These are phyloP conservation scores for Kwoniella dendrophila DNA, from an alignment of 768 basidiomycete species.

Conservation along the genomic window DNA sequence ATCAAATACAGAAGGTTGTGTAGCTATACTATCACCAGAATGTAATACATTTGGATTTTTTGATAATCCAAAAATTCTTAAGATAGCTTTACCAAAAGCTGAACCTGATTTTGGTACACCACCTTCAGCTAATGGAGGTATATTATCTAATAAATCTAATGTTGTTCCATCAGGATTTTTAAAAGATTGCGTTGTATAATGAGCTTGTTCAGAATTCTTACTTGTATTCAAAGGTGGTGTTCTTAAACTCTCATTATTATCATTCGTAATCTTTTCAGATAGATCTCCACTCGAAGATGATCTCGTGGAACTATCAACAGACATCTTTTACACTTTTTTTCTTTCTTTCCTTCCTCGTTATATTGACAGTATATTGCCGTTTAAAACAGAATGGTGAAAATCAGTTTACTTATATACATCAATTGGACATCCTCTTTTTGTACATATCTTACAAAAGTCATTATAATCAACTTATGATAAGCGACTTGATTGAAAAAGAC, in stretches of 20 bases:
- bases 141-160: conserved; percentile 4
- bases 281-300: no score
- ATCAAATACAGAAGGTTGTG: conserved; percentile 47
- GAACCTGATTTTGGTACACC: conserved; percentile 5
- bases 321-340: no score
- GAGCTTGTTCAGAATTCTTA: conserved; percentile 7
- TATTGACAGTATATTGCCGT: no score
- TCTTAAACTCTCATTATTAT: background rate
- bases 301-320: no score
- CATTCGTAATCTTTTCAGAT: background rate
- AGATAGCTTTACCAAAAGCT: conserved; percentile 12
- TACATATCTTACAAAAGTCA: no score
- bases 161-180: conserved; percentile 11
- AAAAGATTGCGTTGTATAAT: conserved; percentile 5
- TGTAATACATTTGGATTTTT: conserved; percentile 10
- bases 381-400: no score
- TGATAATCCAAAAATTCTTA: conserved; percentile 13
- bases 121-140: conserved; percentile 11
- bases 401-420: no score
- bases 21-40: conserved; percentile 32
- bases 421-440: no score
- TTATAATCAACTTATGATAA: no score
- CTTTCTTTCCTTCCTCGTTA: no score
- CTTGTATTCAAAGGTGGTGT: conserved; percentile 11
- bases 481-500: no score